Percentiles rank a stretch among this genome's conserved stretches.
phyloP scores from a whole-genome alignment of 768 basidiomycete species.

The Agaricus sinodeliciosus region DNA sequence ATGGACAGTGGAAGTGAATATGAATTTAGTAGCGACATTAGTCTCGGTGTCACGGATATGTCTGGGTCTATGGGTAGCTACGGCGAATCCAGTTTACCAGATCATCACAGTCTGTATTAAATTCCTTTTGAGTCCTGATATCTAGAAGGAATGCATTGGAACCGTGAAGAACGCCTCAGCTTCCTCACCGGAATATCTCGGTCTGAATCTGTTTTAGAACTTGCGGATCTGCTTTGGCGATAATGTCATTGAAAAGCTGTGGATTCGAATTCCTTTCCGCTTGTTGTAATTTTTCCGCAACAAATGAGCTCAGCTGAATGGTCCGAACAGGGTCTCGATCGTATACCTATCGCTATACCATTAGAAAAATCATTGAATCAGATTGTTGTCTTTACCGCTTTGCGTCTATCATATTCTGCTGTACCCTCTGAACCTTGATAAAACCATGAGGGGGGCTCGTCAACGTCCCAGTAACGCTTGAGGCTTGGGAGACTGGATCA shows the following conservation, averaged over 20 bases:
- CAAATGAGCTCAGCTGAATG: conserved; percentile 51
- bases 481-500: conserved; percentile 30
- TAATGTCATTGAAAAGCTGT: conserved; percentile 53
- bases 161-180: no score
- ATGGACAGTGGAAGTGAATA: conserved; percentile 44
- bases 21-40: conserved; percentile 51
- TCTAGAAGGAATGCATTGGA: neutral
- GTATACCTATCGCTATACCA: conserved; percentile 42
- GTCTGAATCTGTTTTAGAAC: conserved; percentile 68
- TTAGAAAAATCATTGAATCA: conserved; percentile 3
- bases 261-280: conserved; percentile 57
- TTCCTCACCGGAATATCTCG: conserved; percentile 30
- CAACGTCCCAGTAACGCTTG: conserved; percentile 64
- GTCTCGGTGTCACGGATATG: conserved; percentile 42
- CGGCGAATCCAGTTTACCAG: conserved; percentile 39
- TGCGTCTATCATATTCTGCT: conserved; percentile 70
- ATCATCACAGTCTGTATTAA: conserved; percentile 17
- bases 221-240: conserved; percentile 62
- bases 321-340: conserved; percentile 69
- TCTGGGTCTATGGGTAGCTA: conserved; percentile 51
- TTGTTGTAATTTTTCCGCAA: conserved; percentile 53
- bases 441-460: conserved; percentile 49
- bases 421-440: conserved; percentile 65
- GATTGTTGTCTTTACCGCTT: conserved; percentile 40
- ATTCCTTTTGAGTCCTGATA: conserved; percentile 2